Conservation (phyloP, 2,329 filamentous ascomycete genomes). For the Fusarium nematophilum region DNA sequence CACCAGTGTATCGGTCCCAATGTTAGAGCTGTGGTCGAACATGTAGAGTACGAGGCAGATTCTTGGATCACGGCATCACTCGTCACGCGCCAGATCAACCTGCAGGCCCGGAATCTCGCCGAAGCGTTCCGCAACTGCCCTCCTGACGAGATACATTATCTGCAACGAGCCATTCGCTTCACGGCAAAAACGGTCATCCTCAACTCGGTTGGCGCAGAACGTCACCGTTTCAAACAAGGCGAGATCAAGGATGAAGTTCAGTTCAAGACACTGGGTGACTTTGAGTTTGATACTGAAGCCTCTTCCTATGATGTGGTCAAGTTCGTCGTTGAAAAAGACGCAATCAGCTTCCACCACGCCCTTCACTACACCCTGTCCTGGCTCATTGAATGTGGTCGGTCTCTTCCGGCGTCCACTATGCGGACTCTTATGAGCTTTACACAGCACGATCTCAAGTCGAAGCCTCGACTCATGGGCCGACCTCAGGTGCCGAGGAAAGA, state of each 20-base stretch:
- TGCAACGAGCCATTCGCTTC: conserved; percentile 78
- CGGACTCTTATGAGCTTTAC: conserved; percentile 77
- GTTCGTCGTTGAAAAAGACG: conserved; percentile 87
- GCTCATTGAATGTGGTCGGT: conserved; percentile 90
- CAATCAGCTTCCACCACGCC: conserved; percentile 97
- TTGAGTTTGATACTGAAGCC: conserved; percentile 78
- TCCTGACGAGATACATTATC: conserved; percentile 71
- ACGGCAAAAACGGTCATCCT: conserved; percentile 87
- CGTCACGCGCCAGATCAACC: conserved; percentile 94
- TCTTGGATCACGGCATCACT: conserved; percentile 97
- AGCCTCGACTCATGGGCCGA: conserved; percentile 70
- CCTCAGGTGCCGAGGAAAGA: conserved; percentile 67
- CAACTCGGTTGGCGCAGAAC: conserved; percentile 90
- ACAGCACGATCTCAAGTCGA: conserved; percentile 74
- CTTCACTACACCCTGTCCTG: conserved; percentile 96
- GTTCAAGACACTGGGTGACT: conserved; percentile 82
- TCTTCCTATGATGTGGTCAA: conserved; percentile 78
- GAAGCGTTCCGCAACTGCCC: conserved; percentile 82
- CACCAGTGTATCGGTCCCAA: conserved; percentile 98
- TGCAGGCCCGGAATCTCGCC: conserved; percentile 87
- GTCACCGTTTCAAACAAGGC: conserved; percentile 82
- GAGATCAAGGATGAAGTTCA: conserved; percentile 89
- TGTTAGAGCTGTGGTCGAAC: conserved; percentile 87
- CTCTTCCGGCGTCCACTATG: conserved; percentile 75
- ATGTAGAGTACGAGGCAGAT: conserved; percentile 98